Evolutionary conservation across 441 rosid species (phyloP), one percentile per base, ranked within the genome.

Genomic region (Populus tomentosa): DNA sequence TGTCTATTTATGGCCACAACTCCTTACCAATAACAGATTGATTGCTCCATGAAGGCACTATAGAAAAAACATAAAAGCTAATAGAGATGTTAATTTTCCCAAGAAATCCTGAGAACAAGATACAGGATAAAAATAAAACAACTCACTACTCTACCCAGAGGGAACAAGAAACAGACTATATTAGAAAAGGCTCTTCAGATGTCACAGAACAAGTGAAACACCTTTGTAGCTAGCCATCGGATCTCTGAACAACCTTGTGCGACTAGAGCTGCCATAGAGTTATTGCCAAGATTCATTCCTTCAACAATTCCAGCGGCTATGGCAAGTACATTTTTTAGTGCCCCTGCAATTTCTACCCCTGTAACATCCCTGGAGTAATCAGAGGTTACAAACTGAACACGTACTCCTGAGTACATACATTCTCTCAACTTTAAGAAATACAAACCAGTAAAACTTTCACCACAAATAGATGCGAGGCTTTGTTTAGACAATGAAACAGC

Each of bases 261-360:
- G 59, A 95, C 98, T 67, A 95, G 97, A 82, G 98, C 98, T 73
- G 98, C 98, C 98, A 93, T 93, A 73, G 98, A 93, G 83, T 95
- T 93, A 88, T 93, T 88, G 62, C 98, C 97, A 9, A 95, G 97
- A 78, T 90, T 78, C 98, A 95, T 89, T 72, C 98, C 98, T 75
- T 89, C 97, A 82, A 93, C 97, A 78, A 93, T 95, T 71, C 98
- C 98, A 70, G 97, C 98, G 35, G 98, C 98, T 80, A 93, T 93
- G 53, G 98, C 98, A 16, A 95, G 89, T 73, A 95, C 98, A 86
- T 93, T 95, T 87, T 95, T 93, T 50, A 95, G 89, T 42, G 98
- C 98, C 80, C 97, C 98, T 5, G 97, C 93, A 77, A 93, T 95
- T 88, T 93, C 97, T 79, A 95, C 97, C 82, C 98, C 98, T 88